phyloP scores from a whole-genome alignment of 192 early-diverging fungal genomes.

The Rhizoclosmatium globosum region DNA sequence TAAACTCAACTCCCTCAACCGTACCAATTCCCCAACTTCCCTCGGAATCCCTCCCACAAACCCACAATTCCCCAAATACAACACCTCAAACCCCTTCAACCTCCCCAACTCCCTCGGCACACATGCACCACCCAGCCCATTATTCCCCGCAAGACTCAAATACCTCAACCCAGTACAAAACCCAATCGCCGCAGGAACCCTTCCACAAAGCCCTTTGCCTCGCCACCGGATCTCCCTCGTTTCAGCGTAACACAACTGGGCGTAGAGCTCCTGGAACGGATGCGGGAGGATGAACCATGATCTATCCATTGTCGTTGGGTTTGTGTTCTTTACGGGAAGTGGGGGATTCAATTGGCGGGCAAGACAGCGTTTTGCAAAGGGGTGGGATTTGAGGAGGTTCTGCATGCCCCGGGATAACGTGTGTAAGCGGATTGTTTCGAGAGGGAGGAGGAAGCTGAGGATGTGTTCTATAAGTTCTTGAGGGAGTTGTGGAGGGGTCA shows the following conservation, averaged over 20 bases:
- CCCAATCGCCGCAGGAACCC: not conserved
- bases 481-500: not conserved
- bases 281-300: not conserved
- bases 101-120: not conserved
- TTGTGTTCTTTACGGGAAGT: not conserved
- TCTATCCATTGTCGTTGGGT: not conserved
- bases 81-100: not conserved
- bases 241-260: not conserved
- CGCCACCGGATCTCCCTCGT: conserved; percentile 1
- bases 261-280: not conserved
- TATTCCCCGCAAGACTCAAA: not conserved
- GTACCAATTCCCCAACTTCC: not conserved
- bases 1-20: not conserved
- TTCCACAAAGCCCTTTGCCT: not conserved
- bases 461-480: not conserved
- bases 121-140: not conserved
- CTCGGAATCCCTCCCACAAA: conserved; percentile 9
- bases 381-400: not conserved
- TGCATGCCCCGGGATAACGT: not conserved
- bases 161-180: not conserved
- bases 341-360: not conserved
- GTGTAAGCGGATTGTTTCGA: not conserved
- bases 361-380: not conserved
- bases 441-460: not conserved
- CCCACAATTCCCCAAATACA: not conserved